phyloP scores from a whole-genome alignment of 352 stramenopile genomes.

The Globisporangium viniferum region DNA sequence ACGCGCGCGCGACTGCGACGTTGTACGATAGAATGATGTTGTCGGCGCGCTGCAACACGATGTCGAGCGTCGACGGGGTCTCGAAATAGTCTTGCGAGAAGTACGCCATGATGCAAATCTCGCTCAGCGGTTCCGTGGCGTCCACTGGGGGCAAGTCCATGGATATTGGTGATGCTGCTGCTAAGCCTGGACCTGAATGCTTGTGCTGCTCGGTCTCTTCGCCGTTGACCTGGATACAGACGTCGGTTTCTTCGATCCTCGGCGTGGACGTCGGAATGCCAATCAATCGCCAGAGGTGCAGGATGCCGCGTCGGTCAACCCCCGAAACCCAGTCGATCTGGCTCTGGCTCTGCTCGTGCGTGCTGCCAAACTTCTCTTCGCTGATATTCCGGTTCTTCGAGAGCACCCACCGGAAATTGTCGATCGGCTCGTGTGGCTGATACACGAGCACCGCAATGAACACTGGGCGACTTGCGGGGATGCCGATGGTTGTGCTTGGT shows the following conservation, averaged over 20 bases:
- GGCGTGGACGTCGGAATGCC: constrained; percentile 30
- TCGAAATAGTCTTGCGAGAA: constrained; percentile 74
- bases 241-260: constrained; percentile 51
- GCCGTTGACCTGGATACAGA: constrained; percentile 72
- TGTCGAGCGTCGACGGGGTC: constrained; percentile 67
- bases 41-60: constrained; percentile 71
- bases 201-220: constrained; percentile 26
- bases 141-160: neutral
- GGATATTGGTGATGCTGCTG: neutral
- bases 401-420: constrained; percentile 76
- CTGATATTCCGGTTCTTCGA: constrained; percentile 81
- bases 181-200: neutral
- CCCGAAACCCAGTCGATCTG: constrained; percentile 77
- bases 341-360: constrained; percentile 34
- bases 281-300: constrained; percentile 65
- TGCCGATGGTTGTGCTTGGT: neutral
- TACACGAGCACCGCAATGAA: constrained; percentile 49
- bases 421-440: constrained; percentile 46
- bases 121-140: constrained; percentile 32
- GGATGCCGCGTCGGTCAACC: constrained; percentile 56
- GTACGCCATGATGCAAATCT: constrained; percentile 78
- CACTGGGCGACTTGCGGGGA: constrained; percentile 1
- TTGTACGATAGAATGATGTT: constrained; percentile 78
- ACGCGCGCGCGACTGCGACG: constrained; percentile 38
- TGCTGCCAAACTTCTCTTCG: constrained; percentile 65